A percentile compares a stretch with the other conserved stretches of the same genome.
These are phyloP conservation scores for Allium fistulosum DNA, from an alignment of 106 monocot genomes.

Conservation along the genomic window DNA sequence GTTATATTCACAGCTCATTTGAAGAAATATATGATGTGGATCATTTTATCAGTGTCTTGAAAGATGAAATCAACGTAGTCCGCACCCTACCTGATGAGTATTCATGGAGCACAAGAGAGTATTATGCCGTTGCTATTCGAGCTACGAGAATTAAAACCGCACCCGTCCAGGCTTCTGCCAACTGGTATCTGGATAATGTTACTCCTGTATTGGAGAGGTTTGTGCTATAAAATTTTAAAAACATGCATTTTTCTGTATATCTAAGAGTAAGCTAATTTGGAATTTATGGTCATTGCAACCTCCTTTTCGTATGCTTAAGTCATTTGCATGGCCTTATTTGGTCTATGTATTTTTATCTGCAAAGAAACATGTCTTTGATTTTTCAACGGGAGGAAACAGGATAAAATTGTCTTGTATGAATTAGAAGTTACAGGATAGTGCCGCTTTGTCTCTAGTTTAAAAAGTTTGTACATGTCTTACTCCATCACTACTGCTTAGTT, in stretches of 20 bases:
- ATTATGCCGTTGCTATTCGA: slow-evolving; percentile 75
- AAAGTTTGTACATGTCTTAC: too few species aligned
- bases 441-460: too few species aligned
- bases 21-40: slow-evolving; percentile 86
- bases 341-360: too few species aligned
- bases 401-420: neutral
- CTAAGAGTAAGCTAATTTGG: too few species aligned
- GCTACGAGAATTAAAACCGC: slow-evolving; percentile 91
- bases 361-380: too few species aligned
- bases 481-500: too few species aligned
- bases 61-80: slow-evolving; percentile 64
- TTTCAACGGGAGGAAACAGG: too few species aligned
- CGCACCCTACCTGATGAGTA: slow-evolving; percentile 64
- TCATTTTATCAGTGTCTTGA: slow-evolving; percentile 68
- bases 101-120: slow-evolving; percentile 95
- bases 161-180: slow-evolving; percentile 77
- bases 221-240: neutral
- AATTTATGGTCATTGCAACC: too few species aligned
- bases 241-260: too few species aligned
- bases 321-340: too few species aligned
- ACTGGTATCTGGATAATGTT: slow-evolving; percentile 90
- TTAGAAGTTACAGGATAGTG: too few species aligned
- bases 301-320: too few species aligned
- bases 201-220: slow-evolving; percentile 78
- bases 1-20: slow-evolving; percentile 57